Base-by-base conservation (phyloP, 768 basidiomycete genomes). In the Tulasnella sp. region DNA sequence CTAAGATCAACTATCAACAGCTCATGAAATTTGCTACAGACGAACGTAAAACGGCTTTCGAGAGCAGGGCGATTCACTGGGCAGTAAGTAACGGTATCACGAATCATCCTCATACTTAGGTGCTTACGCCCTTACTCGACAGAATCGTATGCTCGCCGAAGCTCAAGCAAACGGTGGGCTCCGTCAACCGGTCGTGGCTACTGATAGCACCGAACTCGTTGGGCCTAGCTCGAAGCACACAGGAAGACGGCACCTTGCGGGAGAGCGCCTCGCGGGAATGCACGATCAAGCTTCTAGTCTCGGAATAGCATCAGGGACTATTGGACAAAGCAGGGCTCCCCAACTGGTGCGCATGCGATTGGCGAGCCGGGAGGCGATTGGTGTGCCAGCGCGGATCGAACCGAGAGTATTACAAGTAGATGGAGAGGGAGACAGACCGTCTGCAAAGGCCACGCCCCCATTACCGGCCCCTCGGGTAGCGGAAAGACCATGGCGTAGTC, bases 1-100 rank as follows among this genome's bases (percentile, higher is more conserved):
- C 88, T 23, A 76, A 84, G 59, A 82, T 81, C 77, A 89, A 88
- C 69, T 71, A 91, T 41, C 80, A 84, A 65, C 89, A 89, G 70
- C 76, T 84, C 3, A 71, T 91, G 21, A 80, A 74, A 54, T 91
- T 78, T 68, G 75, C 84, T 54, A 71, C 74, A 17, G 64, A 67
- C 27, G 72, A 73, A 60, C 81, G 81, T 24, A 65, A 78, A 8
- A 60, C 66, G 9, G 73, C 78, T 23, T 67, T 91, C 24, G 75
- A 75, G 56, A 68, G 72, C 62, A 85, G 83, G 67, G 84, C 82
- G 4, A 73, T 75, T 27, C 75, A 78, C 45, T 82, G 90, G 69
- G 78, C 84, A 63, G 88, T 89, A 67, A 66, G 85, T 63, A 19
- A 11, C 30, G 5, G 34, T 15, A 15, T 8, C 55, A 15, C 55